These are phyloP conservation scores for Starmerella apis DNA, from an alignment of 805 yeast genomes.

Conservation along the genomic window DNA sequence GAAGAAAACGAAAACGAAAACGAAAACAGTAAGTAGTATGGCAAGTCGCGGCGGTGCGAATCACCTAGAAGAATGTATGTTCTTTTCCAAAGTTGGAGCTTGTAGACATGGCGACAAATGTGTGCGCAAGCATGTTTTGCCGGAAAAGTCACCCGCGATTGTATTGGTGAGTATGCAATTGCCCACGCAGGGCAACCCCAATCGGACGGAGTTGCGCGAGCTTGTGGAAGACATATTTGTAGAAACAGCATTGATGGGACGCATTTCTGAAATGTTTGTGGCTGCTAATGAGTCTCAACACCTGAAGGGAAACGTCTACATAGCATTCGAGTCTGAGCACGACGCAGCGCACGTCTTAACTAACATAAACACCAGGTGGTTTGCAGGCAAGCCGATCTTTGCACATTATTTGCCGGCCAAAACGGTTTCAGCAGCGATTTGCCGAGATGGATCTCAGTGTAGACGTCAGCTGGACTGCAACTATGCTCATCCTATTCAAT, in stretches of 20 bases:
- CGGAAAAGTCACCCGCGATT: conserved; percentile 13
- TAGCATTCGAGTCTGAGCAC: conserved; percentile 44
- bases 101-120: conserved; percentile 90
- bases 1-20: no score
- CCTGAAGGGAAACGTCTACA: conserved; percentile 75
- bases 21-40: no score
- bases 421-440: conserved; percentile 58
- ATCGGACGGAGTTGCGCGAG: conserved; percentile 39
- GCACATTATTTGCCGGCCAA: conserved; percentile 67
- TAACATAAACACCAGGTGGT: conserved; percentile 71
- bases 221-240: conserved; percentile 64
- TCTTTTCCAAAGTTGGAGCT: conserved; percentile 77
- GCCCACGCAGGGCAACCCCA: conserved; percentile 35
- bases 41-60: neutral
- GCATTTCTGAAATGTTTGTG: conserved; percentile 53
- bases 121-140: conserved; percentile 40
- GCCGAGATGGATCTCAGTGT: conserved; percentile 60
- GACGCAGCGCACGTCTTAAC: conserved; percentile 54
- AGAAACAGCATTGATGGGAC: conserved; percentile 44
- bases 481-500: conserved; percentile 66
- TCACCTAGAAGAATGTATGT: conserved; percentile 28
- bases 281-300: conserved; percentile 79
- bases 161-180: conserved; percentile 15
- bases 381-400: conserved; percentile 64
- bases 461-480: conserved; percentile 77